Conservation (phyloP, 768 basidiomycete species). For the Collybia sp. region DNA sequence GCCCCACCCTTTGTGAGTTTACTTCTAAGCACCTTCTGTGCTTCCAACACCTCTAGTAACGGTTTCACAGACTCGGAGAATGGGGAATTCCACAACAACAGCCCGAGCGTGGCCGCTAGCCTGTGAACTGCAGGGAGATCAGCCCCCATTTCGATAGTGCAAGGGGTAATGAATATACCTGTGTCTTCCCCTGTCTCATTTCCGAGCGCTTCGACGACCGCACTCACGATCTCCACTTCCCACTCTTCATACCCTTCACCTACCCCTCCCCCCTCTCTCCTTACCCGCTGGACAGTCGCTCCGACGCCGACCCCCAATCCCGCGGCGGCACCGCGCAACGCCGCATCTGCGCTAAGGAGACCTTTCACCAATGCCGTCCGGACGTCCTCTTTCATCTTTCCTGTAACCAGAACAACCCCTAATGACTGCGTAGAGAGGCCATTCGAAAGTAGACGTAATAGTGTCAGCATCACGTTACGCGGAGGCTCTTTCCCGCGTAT, state of each 20-base stretch:
- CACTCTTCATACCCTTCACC: constrained; percentile 59
- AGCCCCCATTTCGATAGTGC: neutral
- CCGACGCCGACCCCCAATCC: constrained; percentile 78
- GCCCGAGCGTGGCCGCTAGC: constrained; percentile 71
- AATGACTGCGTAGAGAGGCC: constrained; percentile 52
- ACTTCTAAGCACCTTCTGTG: constrained; percentile 45
- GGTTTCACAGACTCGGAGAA: constrained; percentile 46
- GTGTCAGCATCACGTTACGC: constrained; percentile 60
- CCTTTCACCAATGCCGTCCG: constrained; percentile 52
- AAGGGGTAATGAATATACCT: constrained; percentile 34
- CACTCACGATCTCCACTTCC: constrained; percentile 82
- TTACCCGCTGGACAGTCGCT: constrained; percentile 56
- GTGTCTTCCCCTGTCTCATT: constrained; percentile 78
- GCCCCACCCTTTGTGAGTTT: constrained; percentile 55
- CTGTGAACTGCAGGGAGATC: constrained; percentile 62
- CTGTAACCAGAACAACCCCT: constrained; percentile 30
- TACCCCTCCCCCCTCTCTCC: constrained; percentile 38
- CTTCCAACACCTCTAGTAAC: constrained; percentile 70
- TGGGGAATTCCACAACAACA: constrained; percentile 74
- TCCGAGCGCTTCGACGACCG: constrained; percentile 74
- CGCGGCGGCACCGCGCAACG: constrained; percentile 75
- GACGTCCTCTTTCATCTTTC: constrained; percentile 28
- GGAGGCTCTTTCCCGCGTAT: constrained; percentile 11
- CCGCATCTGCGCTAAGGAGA: constrained; percentile 62
- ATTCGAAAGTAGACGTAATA: constrained; percentile 68